Conservation (phyloP, 345 rosid species). For the Salix exigua region DNA sequence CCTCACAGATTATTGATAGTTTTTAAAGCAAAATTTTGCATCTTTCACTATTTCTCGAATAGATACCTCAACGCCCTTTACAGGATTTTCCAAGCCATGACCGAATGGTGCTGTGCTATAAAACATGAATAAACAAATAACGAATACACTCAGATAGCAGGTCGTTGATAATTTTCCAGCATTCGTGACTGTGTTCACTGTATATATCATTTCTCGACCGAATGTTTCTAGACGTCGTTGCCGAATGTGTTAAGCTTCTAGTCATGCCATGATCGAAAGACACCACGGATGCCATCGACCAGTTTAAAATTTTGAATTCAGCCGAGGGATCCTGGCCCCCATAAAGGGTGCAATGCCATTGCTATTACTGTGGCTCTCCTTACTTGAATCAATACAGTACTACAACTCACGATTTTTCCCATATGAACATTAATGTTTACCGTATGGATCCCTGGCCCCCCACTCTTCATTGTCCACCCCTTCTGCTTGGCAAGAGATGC, state of each 20-base stretch:
- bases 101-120: not conserved
- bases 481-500: not conserved
- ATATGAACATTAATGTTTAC: not conserved
- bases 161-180: too few relatives aligned
- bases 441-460: not conserved
- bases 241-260: too few relatives aligned
- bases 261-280: not conserved
- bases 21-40: not conserved
- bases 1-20: not conserved
- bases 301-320: not conserved
- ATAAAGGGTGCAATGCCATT: not conserved
- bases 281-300: not conserved
- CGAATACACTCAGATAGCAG: too few relatives aligned
- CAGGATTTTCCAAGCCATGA: not conserved
- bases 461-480: not conserved
- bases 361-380: not conserved
- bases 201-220: too few relatives aligned
- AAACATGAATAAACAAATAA: too few relatives aligned
- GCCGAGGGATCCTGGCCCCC: not conserved
- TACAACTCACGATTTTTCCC: not conserved
- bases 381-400: not conserved
- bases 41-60: not conserved
- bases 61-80: not conserved
- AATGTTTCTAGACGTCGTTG: too few relatives aligned
- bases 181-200: too few relatives aligned